Base-by-base conservation (phyloP, 2,329 filamentous ascomycete genomes). In the Fusarium sp. region DNA sequence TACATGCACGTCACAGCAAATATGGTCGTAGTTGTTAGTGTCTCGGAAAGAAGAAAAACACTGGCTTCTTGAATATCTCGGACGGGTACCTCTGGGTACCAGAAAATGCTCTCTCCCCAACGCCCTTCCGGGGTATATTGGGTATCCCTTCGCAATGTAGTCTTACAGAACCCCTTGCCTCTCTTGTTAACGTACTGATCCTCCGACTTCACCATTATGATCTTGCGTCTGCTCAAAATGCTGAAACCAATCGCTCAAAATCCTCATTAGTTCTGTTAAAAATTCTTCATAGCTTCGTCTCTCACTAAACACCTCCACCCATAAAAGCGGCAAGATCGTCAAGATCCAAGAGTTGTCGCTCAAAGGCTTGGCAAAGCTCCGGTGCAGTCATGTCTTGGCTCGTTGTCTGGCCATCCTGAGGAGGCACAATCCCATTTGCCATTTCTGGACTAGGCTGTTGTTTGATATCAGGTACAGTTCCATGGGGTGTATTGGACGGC, bases 321-420 rank as follows among this genome's bases (percentile, higher is more conserved):
- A 90, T 90, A 58, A 90, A 89, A 5, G 88, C 88, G 35, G 88
- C 88, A 14, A 90, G 83, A 73, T 90, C 88, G 67, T 90, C 88
- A 10, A 90, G 81, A 76, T 90, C 88, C 14, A 90, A 81, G 2
- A 90, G 82, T 77, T 90, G 88, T 35, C 87, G 82, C 80, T 90
- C 88, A 73, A 90, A 90, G 0, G 88, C 88, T 17, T 81, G 80
- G 74, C 88, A 90, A 18, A 90, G 81, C 75, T 90, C 88, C 8
- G 85, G 83, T 0, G 87, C 85, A 5, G 87, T 89, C 86, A 90
- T 90, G 67, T 90, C 88, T 56, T 82, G 81, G 37, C 79, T 81
- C 15, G 80, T 80, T 1, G 77, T 75, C 68, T 81, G 79, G 6
- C 76, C 78, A 49, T 82, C 80, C 37, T 77, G 77, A 13, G 67